These are phyloP conservation scores for Arabis hirsuta DNA, from an alignment of 345 rosid species.

Conservation along the genomic window DNA sequence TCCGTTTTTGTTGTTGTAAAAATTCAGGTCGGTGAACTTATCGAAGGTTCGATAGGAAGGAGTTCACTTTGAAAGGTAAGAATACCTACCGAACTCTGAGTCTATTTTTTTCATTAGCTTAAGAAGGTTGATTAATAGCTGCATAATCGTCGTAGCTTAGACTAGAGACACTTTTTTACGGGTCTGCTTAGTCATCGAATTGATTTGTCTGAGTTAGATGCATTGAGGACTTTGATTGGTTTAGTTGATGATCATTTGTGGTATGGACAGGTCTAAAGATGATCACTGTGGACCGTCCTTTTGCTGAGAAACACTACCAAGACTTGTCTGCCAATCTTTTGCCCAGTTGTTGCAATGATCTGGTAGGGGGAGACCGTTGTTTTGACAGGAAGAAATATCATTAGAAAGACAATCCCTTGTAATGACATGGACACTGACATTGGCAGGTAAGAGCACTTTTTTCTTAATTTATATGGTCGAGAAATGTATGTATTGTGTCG, in stretches of 20 bases:
- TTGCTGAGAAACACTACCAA: constrained; percentile 89
- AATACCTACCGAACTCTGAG: no score
- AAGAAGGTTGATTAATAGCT: no score
- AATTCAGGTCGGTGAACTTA: constrained; percentile 80
- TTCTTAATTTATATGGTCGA: no score
- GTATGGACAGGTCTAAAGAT: constrained; percentile 67
- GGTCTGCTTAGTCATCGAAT: no score
- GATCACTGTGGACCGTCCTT: constrained; percentile 63
- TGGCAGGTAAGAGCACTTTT: no score
- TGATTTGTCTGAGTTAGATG: no score
- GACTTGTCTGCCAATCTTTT: constrained; percentile 74
- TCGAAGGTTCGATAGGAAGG: constrained; percentile 94
- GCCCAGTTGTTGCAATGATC: constrained; percentile 96
- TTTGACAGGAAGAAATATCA: constrained; percentile 77
- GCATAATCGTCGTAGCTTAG: no score
- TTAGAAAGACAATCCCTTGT: constrained; percentile 82
- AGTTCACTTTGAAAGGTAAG: constrained; percentile 84
- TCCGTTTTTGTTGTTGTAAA: not conserved
- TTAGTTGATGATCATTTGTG: not conserved
- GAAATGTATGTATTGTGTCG: no score
- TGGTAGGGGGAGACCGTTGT: constrained; percentile 97
- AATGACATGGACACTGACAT: no score
- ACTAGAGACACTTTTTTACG: no score
- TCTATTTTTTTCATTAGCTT: no score
- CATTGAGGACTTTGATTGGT: no score